A percentile compares a stretch with the other conserved stretches of the same genome.
phyloP scores from a whole-genome alignment of 768 basidiomycete species.

The Lentinula boryana region DNA sequence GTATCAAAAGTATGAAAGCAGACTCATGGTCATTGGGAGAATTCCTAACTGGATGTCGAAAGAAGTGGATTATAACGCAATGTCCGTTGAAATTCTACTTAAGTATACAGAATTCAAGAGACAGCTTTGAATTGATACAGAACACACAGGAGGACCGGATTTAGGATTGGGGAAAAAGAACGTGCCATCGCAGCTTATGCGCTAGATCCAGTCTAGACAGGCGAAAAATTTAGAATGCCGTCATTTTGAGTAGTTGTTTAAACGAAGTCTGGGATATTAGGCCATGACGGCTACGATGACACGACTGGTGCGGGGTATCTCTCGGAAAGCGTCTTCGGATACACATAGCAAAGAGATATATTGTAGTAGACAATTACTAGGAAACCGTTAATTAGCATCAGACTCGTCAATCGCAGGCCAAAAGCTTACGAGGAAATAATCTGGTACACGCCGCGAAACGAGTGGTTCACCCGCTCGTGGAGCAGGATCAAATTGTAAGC shows the following conservation, averaged over 20 bases:
- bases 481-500: conserved; percentile 99
- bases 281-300: conserved; percentile 2
- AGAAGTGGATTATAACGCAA: not conserved
- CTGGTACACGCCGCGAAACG: conserved; percentile 91
- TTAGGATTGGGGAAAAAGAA: not conserved
- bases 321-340: conserved; percentile 12
- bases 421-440: conserved; percentile 83
- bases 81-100: not conserved
- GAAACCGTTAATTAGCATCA: conserved; percentile 7
- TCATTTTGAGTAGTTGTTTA: not conserved
- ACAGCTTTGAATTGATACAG: not conserved
- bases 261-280: not conserved
- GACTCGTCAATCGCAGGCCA: not conserved
- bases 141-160: not conserved
- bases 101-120: not conserved
- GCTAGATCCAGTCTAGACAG: not conserved
- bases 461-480: conserved; percentile 98
- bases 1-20: too few relatives aligned
- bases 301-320: conserved; percentile 5
- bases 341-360: conserved; percentile 1
- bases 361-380: conserved; percentile 9
- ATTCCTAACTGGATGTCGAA: too few relatives aligned
- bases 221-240: not conserved
- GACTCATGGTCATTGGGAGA: too few relatives aligned
- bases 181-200: not conserved